Evolutionary conservation across 2,329 filamentous ascomycete species (phyloP).

Genomic region (Trichoderma harzianum): DNA sequence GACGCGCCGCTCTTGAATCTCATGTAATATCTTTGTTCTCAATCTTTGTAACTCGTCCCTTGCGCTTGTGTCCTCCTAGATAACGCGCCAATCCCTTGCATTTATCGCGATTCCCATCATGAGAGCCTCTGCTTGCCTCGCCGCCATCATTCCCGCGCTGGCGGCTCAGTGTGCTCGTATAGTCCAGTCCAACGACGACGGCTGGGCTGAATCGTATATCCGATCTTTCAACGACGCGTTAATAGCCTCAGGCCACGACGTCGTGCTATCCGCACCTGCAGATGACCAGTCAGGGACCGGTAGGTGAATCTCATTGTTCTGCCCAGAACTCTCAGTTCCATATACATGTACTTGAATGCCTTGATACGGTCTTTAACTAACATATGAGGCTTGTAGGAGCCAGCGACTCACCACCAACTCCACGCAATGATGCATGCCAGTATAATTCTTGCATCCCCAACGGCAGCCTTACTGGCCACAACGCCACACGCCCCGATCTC

Average conservation of each 20-base stretch:
- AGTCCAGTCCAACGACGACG: conserved; percentile 67
- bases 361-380: neutral
- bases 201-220: conserved; percentile 68
- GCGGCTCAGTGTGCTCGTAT: conserved; percentile 45
- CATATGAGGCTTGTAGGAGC: conserved; percentile 44
- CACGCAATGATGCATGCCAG: conserved; percentile 52
- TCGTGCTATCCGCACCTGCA: conserved; percentile 63
- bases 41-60: neutral
- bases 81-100: neutral
- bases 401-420: conserved; percentile 40
- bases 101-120: conserved; percentile 19
- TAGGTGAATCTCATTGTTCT: conserved; percentile 29
- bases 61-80: neutral
- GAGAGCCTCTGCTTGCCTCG: conserved; percentile 26
- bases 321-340: neutral
- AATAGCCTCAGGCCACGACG: conserved; percentile 53
- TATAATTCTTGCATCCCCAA: conserved; percentile 59
- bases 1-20: neutral
- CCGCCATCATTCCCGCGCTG: conserved; percentile 25
- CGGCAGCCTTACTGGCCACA: conserved; percentile 56
- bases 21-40: neutral
- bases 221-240: conserved; percentile 58
- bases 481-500: conserved; percentile 54
- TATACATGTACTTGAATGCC: neutral
- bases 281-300: conserved; percentile 62